Evolutionary conservation across 129 eudicot species (phyloP).

Genomic region (Ambrosia artemisiifolia): DNA sequence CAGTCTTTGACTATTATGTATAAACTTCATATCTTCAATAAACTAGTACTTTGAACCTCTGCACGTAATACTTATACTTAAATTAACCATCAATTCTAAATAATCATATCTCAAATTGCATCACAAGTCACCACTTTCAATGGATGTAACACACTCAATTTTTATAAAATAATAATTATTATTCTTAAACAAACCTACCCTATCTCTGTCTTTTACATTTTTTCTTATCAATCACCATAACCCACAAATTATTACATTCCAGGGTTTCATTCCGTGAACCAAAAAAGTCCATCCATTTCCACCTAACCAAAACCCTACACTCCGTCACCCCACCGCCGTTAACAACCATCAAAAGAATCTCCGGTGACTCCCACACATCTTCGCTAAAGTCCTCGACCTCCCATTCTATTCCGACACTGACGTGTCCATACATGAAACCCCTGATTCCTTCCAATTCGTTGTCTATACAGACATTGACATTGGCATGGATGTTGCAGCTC

Average conservation of each 20-base stretch:
- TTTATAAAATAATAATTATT: no score
- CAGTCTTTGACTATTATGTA: no score
- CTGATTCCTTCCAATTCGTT: slow-evolving; percentile 42
- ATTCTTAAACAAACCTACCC: no score
- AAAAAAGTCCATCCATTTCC: slow-evolving; percentile 77
- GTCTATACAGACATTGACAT: slow-evolving; percentile 46
- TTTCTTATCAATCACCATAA: no score
- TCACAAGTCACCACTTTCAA: no score
- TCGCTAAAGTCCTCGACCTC: slow-evolving; percentile 66
- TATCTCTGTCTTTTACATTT: no score
- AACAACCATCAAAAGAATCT: slow-evolving; percentile 44
- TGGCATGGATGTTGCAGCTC: slow-evolving; percentile 42
- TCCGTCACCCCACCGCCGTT: slow-evolving; percentile 1
- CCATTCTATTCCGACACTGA: slow-evolving; percentile 75
- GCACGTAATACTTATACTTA: no score
- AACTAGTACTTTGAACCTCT: no score
- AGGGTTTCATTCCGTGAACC: not conserved
- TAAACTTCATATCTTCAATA: no score
- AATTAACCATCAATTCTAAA: no score
- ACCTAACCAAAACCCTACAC: slow-evolving; percentile 35
- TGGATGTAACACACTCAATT: no score
- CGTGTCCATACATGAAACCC: slow-evolving; percentile 55
- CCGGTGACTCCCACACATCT: slow-evolving; percentile 78
- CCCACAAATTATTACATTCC: not conserved
- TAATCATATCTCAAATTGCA: no score